Percentiles rank a stretch among this genome's conserved stretches.
Conservation (phyloP, 2,329 filamentous ascomycete genomes). For the Leptodontidium sp. region DNA sequence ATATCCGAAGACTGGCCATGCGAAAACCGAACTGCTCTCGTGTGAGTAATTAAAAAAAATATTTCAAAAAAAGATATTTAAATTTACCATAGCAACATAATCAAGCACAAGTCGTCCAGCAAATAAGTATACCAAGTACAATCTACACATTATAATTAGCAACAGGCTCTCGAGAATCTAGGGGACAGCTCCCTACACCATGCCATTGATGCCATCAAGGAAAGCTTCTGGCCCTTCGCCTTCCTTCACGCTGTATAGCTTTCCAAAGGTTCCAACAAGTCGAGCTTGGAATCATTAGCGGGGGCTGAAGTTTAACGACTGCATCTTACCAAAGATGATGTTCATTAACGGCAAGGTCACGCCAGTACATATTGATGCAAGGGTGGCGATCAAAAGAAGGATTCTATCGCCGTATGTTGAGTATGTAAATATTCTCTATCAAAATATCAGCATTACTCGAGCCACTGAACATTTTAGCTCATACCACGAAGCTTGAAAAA, state of each 20-base stretch:
- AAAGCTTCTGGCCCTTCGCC: conserved; percentile 52
- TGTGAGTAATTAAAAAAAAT: neutral
- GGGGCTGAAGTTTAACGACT: neutral
- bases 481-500: conserved; percentile 39
- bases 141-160: conserved; percentile 47
- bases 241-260: conserved; percentile 50
- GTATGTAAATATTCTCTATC: conserved; percentile 44
- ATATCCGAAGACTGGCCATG: conserved; percentile 68
- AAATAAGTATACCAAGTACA: conserved; percentile 78
- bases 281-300: conserved; percentile 28
- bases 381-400: conserved; percentile 32
- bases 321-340: conserved; percentile 60
- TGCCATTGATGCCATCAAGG: conserved; percentile 51
- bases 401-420: conserved; percentile 39
- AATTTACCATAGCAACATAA: conserved; percentile 61
- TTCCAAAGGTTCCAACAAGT: conserved; percentile 55
- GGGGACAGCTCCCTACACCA: conserved; percentile 50
- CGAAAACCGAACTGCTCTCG: conserved; percentile 62
- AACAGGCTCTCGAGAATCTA: neutral
- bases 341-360: conserved; percentile 66
- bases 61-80: neutral
- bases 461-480: neutral
- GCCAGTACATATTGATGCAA: conserved; percentile 41
- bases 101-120: conserved; percentile 69
- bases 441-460: conserved; percentile 9